phyloP scores from a whole-genome alignment of 345 rosid genomes.

The Salix udensis region DNA sequence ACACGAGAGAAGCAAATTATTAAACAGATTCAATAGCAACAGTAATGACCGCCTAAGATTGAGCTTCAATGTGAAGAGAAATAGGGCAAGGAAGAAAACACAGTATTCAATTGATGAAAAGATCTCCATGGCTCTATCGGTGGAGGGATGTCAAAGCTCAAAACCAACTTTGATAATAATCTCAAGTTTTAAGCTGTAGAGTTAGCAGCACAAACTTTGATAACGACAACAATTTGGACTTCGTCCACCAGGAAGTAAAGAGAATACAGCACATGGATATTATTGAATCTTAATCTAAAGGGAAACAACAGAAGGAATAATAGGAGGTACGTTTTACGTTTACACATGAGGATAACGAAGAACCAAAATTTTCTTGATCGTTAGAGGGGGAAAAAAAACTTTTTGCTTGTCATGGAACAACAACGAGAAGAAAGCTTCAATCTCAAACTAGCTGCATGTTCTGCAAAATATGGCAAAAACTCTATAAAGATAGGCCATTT shows the following conservation, averaged over 20 bases:
- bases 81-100: background rate
- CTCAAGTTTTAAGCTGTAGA: background rate
- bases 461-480: background rate
- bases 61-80: background rate
- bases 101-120: background rate
- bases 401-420: no score
- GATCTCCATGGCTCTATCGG: background rate
- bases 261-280: background rate
- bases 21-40: background rate
- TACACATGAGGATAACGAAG: background rate
- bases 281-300: background rate
- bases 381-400: background rate
- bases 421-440: background rate
- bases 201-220: background rate
- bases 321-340: background rate
- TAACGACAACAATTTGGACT: background rate
- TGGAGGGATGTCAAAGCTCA: background rate
- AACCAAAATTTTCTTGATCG: background rate
- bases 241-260: background rate
- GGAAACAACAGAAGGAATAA: background rate
- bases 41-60: background rate
- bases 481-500: background rate
- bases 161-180: background rate
- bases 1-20: background rate
- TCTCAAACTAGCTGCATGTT: no score